phyloP scores from a whole-genome alignment of 768 basidiomycete genomes.

The Russula ochroleuca region DNA sequence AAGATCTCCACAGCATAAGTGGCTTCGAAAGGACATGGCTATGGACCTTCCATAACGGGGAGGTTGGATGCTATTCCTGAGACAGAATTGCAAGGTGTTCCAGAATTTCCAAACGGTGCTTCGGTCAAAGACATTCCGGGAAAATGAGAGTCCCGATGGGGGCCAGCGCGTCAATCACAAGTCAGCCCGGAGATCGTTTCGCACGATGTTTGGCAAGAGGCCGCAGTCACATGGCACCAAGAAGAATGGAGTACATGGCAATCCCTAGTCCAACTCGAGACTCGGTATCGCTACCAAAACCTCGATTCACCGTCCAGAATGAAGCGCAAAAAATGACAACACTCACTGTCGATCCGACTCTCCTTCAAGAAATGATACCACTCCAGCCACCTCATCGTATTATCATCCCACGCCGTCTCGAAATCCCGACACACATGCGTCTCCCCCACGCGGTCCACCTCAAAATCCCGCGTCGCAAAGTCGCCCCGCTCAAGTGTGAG shows the following conservation, averaged over 20 bases:
- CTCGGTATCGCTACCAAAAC: no score
- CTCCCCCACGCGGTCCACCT: conserved; percentile 34
- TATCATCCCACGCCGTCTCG: conserved; percentile 29
- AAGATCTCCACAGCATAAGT: no score
- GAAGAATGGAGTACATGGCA: no score
- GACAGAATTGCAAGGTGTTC: not conserved
- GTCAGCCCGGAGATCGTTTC: no score
- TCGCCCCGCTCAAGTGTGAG: conserved; percentile 37
- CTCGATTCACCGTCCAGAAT: no score
- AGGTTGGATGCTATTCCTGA: not conserved
- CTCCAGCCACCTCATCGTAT: conserved; percentile 1
- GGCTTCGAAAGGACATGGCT: no score
- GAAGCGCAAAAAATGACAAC: no score
- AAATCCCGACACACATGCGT: conserved; percentile 37
- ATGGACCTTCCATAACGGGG: not conserved
- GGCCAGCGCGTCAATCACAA: not conserved
- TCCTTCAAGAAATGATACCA: conserved; percentile 10
- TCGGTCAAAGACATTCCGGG: not conserved
- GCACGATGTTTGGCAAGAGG: not conserved
- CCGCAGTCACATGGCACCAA: not conserved
- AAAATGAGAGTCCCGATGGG: not conserved
- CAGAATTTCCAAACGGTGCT: not conserved
- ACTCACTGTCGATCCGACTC: not conserved
- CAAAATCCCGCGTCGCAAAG: conserved; percentile 31
- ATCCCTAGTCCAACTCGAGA: no score